Conservation (phyloP, 164 flowering plant species). For the Vitis cinerea region DNA sequence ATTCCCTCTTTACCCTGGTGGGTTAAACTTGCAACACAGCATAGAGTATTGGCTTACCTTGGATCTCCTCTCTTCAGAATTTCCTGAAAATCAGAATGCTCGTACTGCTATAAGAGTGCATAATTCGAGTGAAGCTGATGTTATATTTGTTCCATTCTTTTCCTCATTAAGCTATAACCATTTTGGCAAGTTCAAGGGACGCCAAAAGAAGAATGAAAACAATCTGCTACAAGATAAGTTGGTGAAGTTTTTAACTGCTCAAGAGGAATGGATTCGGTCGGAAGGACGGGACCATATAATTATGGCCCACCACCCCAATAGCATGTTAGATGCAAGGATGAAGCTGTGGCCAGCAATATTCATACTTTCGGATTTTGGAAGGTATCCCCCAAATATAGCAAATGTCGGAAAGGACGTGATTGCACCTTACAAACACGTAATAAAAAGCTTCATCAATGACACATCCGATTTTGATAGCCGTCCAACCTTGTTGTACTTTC, state of each 20-base stretch:
- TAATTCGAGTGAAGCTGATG: conserved; percentile 81
- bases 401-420: conserved; percentile 89
- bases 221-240: conserved; percentile 62
- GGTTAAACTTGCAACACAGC: conserved; percentile 89
- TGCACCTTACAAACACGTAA: conserved; percentile 88
- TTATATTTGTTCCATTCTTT: conserved; percentile 90
- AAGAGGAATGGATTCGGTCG: conserved; percentile 77
- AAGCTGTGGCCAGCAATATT: conserved; percentile 80
- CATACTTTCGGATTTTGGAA: conserved; percentile 88
- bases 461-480: conserved; percentile 66
- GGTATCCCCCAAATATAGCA: conserved; percentile 83
- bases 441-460: conserved; percentile 53
- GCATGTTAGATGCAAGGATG: conserved; percentile 78
- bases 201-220: conserved; percentile 47
- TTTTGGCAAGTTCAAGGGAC: conserved; percentile 47
- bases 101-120: conserved; percentile 62
- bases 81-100: conserved; percentile 26
- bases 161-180: conserved; percentile 82
- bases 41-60: conserved; percentile 93
- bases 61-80: conserved; percentile 69
- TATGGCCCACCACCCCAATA: conserved; percentile 95
- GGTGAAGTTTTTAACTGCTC: conserved; percentile 56
- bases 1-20: conserved; percentile 82
- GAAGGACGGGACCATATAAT: conserved; percentile 86
- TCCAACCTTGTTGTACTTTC: conserved; percentile 78